phyloP scores from a whole-genome alignment of 345 rosid genomes.

The Rubroshorea leprosula region DNA sequence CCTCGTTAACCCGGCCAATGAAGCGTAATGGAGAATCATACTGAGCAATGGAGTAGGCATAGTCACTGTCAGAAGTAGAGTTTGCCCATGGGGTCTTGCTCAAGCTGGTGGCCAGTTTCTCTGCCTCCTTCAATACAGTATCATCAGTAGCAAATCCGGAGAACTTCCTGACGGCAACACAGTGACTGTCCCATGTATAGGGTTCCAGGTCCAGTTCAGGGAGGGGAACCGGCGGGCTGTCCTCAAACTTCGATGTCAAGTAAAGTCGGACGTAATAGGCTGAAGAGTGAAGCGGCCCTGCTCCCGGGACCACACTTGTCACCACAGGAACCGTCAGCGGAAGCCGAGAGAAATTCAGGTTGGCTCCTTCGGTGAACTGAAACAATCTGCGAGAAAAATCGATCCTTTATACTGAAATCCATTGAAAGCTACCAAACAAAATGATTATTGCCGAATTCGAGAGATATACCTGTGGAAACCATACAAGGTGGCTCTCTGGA shows the following conservation, averaged over 20 bases:
- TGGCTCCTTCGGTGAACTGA: conserved; percentile 65
- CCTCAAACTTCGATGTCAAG: conserved; percentile 52
- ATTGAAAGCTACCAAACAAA: neutral
- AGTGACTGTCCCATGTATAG: conserved; percentile 34
- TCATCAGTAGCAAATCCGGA: conserved; percentile 56
- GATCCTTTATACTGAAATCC: neutral
- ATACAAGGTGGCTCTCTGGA: conserved; percentile 45
- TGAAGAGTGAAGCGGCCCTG: conserved; percentile 54
- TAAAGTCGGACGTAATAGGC: conserved; percentile 48
- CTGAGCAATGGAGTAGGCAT: conserved; percentile 61
- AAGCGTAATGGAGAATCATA: conserved; percentile 52
- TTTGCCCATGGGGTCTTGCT: conserved; percentile 50
- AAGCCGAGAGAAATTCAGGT: conserved; percentile 54
- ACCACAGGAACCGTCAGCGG: conserved; percentile 58
- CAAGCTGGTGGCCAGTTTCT: conserved; percentile 50
- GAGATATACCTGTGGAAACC: conserved; percentile 56
- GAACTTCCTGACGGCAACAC: conserved; percentile 55
- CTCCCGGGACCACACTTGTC: conserved; percentile 60
- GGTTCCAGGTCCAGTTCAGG: conserved; percentile 45
- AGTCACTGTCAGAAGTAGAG: conserved; percentile 28
- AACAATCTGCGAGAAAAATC: conserved; percentile 40
- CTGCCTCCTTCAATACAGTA: conserved; percentile 38
- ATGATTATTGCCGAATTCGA: neutral
- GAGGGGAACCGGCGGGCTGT: conserved; percentile 51
- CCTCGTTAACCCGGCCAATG: conserved; percentile 55